Conservation (phyloP, 2,329 filamentous ascomycete species). For the Venturia pyrina region DNA sequence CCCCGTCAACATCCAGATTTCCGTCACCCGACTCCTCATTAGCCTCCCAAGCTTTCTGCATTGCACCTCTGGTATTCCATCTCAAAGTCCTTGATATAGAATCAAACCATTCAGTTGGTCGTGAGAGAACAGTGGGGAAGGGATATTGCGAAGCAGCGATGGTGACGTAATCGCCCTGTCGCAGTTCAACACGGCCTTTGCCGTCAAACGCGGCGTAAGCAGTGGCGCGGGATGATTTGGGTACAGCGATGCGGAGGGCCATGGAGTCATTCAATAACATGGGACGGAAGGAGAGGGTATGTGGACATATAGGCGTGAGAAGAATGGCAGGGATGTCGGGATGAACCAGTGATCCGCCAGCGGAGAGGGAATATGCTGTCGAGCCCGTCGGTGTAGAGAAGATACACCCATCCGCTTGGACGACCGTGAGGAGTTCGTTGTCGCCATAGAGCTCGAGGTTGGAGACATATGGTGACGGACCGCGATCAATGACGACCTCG, state of each 20-base stretch:
- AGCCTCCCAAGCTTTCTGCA: conserved; percentile 69
- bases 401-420: conserved; percentile 95
- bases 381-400: conserved; percentile 87
- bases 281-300: conserved; percentile 90
- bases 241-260: conserved; percentile 80
- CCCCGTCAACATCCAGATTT: conserved; percentile 23
- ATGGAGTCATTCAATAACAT: conserved; percentile 97
- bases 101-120: conserved; percentile 91
- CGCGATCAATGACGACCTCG: conserved; percentile 83
- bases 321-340: conserved; percentile 95
- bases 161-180: conserved; percentile 89
- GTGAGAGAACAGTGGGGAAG: conserved; percentile 89
- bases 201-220: conserved; percentile 97
- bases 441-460: conserved; percentile 95
- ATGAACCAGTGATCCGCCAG: conserved; percentile 89
- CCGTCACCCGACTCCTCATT: conserved; percentile 21
- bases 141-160: conserved; percentile 94
- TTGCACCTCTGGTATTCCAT: conserved; percentile 89
- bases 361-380: conserved; percentile 92
- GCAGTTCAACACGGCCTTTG: conserved; percentile 87
- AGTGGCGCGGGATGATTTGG: conserved; percentile 73
- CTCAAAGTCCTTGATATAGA: conserved; percentile 83
- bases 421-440: conserved; percentile 85
- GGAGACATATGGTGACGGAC: conserved; percentile 92
- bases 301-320: conserved; percentile 92